Evolutionary conservation across 2,329 filamentous ascomycete species (phyloP).

Genomic region (Geosmithia flava): DNA sequence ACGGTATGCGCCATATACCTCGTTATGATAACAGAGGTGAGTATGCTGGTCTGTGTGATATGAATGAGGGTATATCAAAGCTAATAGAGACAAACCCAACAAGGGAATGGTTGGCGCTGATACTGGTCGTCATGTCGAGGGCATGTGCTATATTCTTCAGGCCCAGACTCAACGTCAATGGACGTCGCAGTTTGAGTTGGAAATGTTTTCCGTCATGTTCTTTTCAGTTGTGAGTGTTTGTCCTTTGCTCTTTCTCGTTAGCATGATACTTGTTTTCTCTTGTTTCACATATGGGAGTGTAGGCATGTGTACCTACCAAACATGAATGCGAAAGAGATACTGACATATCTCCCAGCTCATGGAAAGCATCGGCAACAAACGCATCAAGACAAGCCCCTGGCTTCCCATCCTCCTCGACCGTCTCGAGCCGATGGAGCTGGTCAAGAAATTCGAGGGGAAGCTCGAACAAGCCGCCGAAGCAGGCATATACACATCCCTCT

Average conservation of each 20-base stretch:
- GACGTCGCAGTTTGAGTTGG: neutral
- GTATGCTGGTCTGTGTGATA: too few relatives aligned
- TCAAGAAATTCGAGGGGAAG: too few relatives aligned
- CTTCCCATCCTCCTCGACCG: neutral
- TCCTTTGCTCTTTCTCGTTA: too few relatives aligned
- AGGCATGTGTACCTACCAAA: too few relatives aligned
- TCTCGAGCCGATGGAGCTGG: neutral
- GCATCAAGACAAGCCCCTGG: neutral
- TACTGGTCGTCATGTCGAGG: neutral
- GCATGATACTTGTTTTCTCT: too few relatives aligned
- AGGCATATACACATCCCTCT: neutral
- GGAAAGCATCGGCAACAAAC: neutral
- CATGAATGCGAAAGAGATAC: neutral
- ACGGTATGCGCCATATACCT: slow-evolving; percentile 1
- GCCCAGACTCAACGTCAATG: neutral
- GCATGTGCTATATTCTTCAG: neutral
- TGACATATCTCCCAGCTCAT: neutral
- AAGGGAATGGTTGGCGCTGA: neutral
- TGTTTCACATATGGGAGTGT: too few relatives aligned
- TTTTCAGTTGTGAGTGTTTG: slow-evolving; percentile 1
- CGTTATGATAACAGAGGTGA: neutral
- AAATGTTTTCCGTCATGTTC: neutral
- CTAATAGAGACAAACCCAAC: neutral
- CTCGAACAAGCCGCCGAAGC: too few relatives aligned
- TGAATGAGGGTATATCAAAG: too few relatives aligned